Evolutionary conservation across 2,329 filamentous ascomycete species (phyloP).

Genomic region (Aureobasidium mangrovei): DNA sequence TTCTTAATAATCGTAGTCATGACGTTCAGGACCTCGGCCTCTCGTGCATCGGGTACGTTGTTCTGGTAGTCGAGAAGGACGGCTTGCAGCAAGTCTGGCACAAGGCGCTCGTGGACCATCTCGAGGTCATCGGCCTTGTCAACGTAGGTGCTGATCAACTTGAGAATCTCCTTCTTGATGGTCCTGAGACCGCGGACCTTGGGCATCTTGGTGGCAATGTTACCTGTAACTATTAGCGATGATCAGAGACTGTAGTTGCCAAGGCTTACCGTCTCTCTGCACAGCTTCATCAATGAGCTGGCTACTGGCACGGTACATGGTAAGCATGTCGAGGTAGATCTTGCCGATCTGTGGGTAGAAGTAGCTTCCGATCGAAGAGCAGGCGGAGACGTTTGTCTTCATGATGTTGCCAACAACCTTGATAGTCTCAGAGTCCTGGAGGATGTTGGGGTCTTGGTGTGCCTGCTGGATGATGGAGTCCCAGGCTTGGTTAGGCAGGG

Average conservation of each 20-base stretch:
- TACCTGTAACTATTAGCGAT: slow-evolving; percentile 47
- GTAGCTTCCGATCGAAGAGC: slow-evolving; percentile 89
- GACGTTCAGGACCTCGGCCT: slow-evolving; percentile 92
- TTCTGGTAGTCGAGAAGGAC: slow-evolving; percentile 94
- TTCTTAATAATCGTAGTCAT: slow-evolving; percentile 98
- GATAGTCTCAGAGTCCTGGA: slow-evolving; percentile 90
- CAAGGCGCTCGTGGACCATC: slow-evolving; percentile 86
- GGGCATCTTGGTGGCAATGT: slow-evolving; percentile 94
- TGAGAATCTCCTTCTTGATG: slow-evolving; percentile 98
- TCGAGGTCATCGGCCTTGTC: slow-evolving; percentile 96
- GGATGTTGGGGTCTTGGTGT: slow-evolving; percentile 71
- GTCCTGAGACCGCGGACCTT: slow-evolving; percentile 90
- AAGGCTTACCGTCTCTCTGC: slow-evolving; percentile 60
- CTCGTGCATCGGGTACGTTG: slow-evolving; percentile 89
- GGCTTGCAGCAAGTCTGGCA: slow-evolving; percentile 89
- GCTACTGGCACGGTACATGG: slow-evolving; percentile 98
- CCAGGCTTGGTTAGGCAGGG: slow-evolving; percentile 87
- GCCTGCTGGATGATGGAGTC: slow-evolving; percentile 87
- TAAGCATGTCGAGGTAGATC: slow-evolving; percentile 97
- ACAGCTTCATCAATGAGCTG: slow-evolving; percentile 91
- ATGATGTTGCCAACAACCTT: slow-evolving; percentile 99
- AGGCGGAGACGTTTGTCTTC: slow-evolving; percentile 99
- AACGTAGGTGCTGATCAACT: slow-evolving; percentile 95
- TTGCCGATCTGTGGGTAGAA: slow-evolving; percentile 97
- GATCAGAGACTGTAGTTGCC: too few relatives aligned